These are phyloP conservation scores for Vigna unguiculata DNA, from an alignment of 306 rosid genomes.

Conservation along the genomic window DNA sequence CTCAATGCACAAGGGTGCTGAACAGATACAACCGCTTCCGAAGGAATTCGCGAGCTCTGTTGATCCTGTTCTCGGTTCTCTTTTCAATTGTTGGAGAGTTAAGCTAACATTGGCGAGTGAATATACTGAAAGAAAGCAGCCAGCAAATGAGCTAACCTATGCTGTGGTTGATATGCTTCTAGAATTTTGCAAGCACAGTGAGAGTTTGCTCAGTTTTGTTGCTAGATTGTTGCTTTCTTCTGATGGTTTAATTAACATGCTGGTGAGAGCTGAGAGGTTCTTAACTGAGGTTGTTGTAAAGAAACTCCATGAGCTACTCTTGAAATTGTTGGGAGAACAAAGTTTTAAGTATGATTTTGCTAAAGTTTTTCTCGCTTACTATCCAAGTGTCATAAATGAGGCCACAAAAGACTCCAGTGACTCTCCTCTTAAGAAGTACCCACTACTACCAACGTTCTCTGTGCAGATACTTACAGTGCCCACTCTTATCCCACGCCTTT, in stretches of 20 bases:
- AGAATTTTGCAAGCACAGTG: constrained; percentile 88
- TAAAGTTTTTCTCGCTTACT: constrained; percentile 83
- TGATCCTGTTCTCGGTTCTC: constrained; percentile 75
- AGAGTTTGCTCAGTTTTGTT: constrained; percentile 93
- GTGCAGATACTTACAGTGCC: constrained; percentile 98
- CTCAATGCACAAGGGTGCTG: constrained; percentile 88
- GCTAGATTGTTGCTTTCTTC: constrained; percentile 66
- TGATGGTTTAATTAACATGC: constrained; percentile 63
- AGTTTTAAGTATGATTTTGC: constrained; percentile 86
- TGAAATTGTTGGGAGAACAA: constrained; percentile 93
- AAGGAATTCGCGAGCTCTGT: constrained; percentile 63
- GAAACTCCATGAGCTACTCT: constrained; percentile 85
- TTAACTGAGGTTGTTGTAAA: constrained; percentile 58
- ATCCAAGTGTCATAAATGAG: constrained; percentile 79
- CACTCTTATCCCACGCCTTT: constrained; percentile 87
- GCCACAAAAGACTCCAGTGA: constrained; percentile 63
- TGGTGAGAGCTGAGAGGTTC: constrained; percentile 82
- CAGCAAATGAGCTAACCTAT: constrained; percentile 75
- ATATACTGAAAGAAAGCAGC: constrained; percentile 57
- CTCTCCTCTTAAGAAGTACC: constrained; percentile 55
- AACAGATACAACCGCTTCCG: constrained; percentile 83
- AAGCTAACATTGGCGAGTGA: constrained; percentile 59
- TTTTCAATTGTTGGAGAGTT: constrained; percentile 70
- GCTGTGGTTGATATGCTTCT: constrained; percentile 85
- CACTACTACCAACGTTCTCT: constrained; percentile 75